phyloP scores from a whole-genome alignment of 2,329 filamentous ascomycete genomes.

The Colletotrichum spinosum region DNA sequence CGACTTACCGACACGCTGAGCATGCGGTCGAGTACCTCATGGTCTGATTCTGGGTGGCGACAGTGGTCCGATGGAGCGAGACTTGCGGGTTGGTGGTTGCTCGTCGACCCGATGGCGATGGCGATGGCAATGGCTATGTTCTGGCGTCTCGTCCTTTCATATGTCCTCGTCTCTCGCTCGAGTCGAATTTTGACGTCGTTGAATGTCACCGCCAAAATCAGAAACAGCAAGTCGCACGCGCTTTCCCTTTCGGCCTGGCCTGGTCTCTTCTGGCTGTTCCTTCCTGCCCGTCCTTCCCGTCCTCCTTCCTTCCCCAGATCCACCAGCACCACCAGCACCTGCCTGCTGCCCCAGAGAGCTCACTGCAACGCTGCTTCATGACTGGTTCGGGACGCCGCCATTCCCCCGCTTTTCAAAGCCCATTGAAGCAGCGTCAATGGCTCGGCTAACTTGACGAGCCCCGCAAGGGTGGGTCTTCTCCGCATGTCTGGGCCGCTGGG shows the following conservation, averaged over 20 bases:
- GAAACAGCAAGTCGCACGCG: constrained; percentile 28
- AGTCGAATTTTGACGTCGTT: constrained; percentile 1
- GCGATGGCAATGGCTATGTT: neutral
- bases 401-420: constrained; percentile 27
- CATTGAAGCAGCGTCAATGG: constrained; percentile 11
- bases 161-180: constrained; percentile 7
- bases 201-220: constrained; percentile 14
- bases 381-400: constrained; percentile 3
- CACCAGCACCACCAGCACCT: neutral
- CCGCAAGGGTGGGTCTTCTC: constrained; percentile 23
- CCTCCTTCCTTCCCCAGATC: constrained; percentile 12
- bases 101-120: constrained; percentile 3
- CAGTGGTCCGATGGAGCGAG: neutral
- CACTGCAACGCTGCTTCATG: too few relatives aligned
- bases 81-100: neutral
- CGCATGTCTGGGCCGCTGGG: constrained; percentile 25
- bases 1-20: constrained; percentile 39
- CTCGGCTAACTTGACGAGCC: constrained; percentile 11
- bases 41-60: neutral
- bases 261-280: constrained; percentile 1
- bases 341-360: too few relatives aligned
- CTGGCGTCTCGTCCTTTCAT: neutral
- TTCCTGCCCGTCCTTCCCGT: constrained; percentile 1
- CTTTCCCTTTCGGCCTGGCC: neutral
- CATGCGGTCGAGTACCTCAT: constrained; percentile 40